phyloP scores from a whole-genome alignment of 192 early-diverging fungal species.

The Podila clonocystis region DNA sequence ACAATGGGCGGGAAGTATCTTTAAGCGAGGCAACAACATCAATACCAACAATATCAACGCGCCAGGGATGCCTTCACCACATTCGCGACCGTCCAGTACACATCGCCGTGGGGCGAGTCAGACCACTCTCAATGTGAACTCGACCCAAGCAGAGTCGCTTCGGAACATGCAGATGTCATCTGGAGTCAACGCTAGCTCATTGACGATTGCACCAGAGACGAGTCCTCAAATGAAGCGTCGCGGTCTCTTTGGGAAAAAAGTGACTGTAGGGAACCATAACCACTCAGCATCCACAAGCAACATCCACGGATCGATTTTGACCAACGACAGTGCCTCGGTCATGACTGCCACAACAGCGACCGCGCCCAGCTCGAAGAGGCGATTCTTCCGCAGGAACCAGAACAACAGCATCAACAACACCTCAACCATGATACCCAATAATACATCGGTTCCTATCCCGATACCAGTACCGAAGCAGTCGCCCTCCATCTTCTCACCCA shows the following conservation, averaged over 20 bases:
- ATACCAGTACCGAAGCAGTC: neutral
- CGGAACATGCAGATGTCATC: neutral
- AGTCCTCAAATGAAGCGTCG: conserved; percentile 45
- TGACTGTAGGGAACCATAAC: neutral
- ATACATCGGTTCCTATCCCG: neutral
- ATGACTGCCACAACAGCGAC: neutral
- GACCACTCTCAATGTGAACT: neutral
- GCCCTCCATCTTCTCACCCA: neutral
- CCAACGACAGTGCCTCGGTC: neutral
- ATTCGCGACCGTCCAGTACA: no score
- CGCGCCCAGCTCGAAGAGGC: neutral
- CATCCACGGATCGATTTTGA: neutral
- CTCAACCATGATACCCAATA: neutral
- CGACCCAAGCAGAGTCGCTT: conserved; percentile 4
- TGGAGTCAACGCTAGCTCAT: neutral
- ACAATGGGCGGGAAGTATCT: conserved; percentile 63
- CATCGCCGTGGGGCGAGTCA: neutral
- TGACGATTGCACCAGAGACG: neutral
- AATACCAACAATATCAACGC: neutral
- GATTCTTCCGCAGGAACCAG: neutral
- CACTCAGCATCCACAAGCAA: neutral
- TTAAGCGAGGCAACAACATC: conserved; percentile 27
- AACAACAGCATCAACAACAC: neutral
- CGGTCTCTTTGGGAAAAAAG: conserved; percentile 39
- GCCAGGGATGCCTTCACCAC: no score